Percentiles rank a stretch among this genome's conserved stretches.
These are phyloP conservation scores for Podila epigama DNA, from an alignment of 192 early-diverging fungal genomes.

Conservation along the genomic window DNA sequence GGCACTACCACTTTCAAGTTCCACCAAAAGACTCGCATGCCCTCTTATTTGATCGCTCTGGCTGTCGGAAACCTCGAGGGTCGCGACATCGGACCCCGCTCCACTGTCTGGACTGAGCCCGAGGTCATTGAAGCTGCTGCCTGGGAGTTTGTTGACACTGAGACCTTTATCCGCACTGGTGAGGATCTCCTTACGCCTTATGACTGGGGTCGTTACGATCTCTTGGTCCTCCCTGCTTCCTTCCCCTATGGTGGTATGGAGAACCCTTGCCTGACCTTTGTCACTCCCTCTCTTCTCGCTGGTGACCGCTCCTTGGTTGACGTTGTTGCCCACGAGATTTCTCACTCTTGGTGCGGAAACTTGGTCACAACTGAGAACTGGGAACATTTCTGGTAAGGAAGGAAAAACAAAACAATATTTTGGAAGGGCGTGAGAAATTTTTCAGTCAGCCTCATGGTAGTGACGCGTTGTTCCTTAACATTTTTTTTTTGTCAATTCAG, in stretches of 20 bases:
- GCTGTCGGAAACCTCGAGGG: conserved; percentile 90
- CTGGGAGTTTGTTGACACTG: conserved; percentile 91
- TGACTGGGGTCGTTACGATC: conserved; percentile 95
- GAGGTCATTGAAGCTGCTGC: conserved; percentile 88
- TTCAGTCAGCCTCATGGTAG: neutral
- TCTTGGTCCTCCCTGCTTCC: conserved; percentile 86
- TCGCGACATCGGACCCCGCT: conserved; percentile 86
- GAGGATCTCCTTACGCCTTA: conserved; percentile 88
- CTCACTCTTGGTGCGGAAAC: conserved; percentile 93
- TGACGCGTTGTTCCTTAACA: neutral
- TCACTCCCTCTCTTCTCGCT: conserved; percentile 95
- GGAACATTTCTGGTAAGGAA: conserved; percentile 59
- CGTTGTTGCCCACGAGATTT: conserved; percentile 94
- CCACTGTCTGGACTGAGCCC: conserved; percentile 97
- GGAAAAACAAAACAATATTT: neutral
- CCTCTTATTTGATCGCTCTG: conserved; percentile 94
- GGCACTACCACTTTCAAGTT: conserved; percentile 75
- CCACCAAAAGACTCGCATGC: conserved; percentile 88
- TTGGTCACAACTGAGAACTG: conserved; percentile 84
- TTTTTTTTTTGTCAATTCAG: conserved; percentile 76
- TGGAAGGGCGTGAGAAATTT: neutral
- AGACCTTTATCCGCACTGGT: conserved; percentile 70
- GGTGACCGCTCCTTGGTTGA: conserved; percentile 94
- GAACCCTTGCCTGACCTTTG: conserved; percentile 98
- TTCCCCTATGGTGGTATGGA: conserved; percentile 96